Evolutionary conservation across 2,329 filamentous ascomycete genomes (phyloP).

Genomic region (Xylariales sp.): DNA sequence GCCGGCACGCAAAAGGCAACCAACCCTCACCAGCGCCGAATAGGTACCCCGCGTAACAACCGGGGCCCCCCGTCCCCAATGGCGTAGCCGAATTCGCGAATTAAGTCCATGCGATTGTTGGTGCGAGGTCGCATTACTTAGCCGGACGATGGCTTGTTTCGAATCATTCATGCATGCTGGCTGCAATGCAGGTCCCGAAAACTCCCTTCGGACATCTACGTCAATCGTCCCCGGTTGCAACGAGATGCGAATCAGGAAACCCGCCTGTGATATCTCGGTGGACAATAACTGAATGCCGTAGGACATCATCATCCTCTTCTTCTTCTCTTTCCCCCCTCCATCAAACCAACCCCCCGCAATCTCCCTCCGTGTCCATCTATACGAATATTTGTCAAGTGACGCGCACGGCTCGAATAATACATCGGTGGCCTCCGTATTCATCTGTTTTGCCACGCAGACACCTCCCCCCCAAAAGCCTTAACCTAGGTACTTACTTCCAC

Average conservation of each 20-base stretch:
- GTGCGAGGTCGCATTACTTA: neutral
- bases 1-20: too few relatives aligned
- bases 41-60: constrained; percentile 4
- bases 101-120: neutral
- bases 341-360: too few relatives aligned
- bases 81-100: constrained; percentile 6
- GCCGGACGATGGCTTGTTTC: neutral
- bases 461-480: too few relatives aligned
- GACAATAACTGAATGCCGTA: neutral
- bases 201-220: neutral
- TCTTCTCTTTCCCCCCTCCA: too few relatives aligned
- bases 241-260: neutral
- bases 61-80: neutral
- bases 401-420: too few relatives aligned
- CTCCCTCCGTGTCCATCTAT: too few relatives aligned
- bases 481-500: too few relatives aligned
- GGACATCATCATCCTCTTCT: too few relatives aligned
- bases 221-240: constrained; percentile 9
- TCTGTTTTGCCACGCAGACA: too few relatives aligned
- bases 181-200: neutral
- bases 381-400: too few relatives aligned
- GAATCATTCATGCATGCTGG: constrained; percentile 1
- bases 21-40: neutral
- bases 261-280: neutral
- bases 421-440: too few relatives aligned